Evolutionary conservation across 495 filamentous ascomycete genomes (phyloP), one percentile per base, ranked within the genome.

Genomic region (Aspergillus funiculosus): DNA sequence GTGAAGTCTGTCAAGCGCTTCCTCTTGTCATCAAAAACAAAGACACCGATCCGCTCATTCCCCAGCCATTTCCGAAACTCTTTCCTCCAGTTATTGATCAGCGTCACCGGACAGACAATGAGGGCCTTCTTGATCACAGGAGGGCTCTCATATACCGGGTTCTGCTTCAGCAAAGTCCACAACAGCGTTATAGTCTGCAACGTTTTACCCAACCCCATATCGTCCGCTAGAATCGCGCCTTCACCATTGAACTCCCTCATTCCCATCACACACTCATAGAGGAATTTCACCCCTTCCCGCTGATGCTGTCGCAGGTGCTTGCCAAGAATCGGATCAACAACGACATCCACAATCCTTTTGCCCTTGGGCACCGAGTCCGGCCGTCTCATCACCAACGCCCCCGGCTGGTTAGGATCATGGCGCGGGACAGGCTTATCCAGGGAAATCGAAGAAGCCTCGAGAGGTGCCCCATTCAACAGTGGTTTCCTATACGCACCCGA

Each of bases 191-290:
- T 89, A 0, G 84, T 88, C 62, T 89, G 86, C 27, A 89, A 57
- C 4, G 86, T 89, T 55, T 90, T 90, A 9, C 86, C 86, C 6
- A 90, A 54, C 2, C 86, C 86, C 86, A 90, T 90, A 51, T 89
- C 86, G 56, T 91, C 86, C 3, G 86, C 86, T 22, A 91, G 65
- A 42, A 91, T 83, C 2, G 83, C 85, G 8, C 86, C 86, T 56
- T 83, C 77, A 0, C 86, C 85, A 50, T 81, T 79, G 51, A 79
- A 87, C 20, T 69, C 59, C 30, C 82, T 70, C 74, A 87, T 77
- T 8, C 86, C 86, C 86, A 91, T 91, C 0, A 91, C 80, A 60
- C 86, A 89, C 61, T 89, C 85, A 53, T 91, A 91, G 28, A 91
- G 62, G 53, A 91, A 91, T 48, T 77, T 70, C 11, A 89, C 81